phyloP scores from a whole-genome alignment of 441 rosid species.

The Populus tomentosa region DNA sequence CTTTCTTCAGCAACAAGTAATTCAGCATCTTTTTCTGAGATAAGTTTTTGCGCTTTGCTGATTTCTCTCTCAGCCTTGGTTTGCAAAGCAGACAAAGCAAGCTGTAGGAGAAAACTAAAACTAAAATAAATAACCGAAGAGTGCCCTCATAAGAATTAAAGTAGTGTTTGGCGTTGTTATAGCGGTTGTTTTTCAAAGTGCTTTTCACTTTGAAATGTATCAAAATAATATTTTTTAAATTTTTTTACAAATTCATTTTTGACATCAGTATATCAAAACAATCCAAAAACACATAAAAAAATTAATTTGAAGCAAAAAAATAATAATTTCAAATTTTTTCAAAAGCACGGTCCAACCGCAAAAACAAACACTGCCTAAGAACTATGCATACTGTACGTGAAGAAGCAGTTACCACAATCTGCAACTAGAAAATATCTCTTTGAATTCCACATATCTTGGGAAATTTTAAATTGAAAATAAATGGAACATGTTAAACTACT shows the following conservation, averaged over 20 bases:
- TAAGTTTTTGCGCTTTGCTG: conserved; percentile 54
- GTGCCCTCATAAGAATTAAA: neutral
- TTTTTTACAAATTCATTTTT: too few species aligned
- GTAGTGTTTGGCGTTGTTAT: too few species aligned
- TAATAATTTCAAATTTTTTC: too few species aligned
- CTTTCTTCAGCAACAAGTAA: conserved; percentile 71
- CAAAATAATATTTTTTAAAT: too few species aligned
- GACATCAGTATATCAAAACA: too few species aligned
- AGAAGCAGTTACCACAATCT: neutral
- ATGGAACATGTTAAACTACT: too few species aligned
- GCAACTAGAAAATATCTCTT: neutral
- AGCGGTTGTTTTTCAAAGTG: too few species aligned
- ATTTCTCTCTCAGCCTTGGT: conserved; percentile 68
- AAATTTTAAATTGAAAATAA: neutral
- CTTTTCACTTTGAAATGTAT: too few species aligned
- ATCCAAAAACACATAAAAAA: too few species aligned
- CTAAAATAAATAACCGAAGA: neutral
- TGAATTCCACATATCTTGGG: neutral
- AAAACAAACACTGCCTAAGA: neutral
- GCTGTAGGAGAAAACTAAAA: conserved; percentile 30
- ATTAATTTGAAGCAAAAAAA: too few species aligned
- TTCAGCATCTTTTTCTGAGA: conserved; percentile 70
- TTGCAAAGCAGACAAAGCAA: conserved; percentile 64
- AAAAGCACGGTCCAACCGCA: too few species aligned
- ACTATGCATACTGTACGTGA: neutral